phyloP scores from a whole-genome alignment of 2,329 filamentous ascomycete species.

The Epichloe uncinata region DNA sequence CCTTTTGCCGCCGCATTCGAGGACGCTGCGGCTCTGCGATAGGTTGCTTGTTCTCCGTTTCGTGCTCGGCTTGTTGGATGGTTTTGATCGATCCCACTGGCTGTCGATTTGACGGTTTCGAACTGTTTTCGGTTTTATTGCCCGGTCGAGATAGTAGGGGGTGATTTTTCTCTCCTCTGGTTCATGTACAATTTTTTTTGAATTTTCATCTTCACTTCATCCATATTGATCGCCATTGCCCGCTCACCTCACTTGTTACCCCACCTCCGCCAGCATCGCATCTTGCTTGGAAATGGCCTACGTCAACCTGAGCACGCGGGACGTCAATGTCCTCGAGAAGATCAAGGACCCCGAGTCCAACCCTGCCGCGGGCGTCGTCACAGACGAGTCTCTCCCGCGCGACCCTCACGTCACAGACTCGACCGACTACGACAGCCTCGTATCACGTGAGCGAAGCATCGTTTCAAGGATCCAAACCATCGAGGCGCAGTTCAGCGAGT shows the following conservation, averaged over 20 bases:
- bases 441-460: constrained; percentile 37
- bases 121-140: no score
- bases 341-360: constrained; percentile 55
- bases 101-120: no score
- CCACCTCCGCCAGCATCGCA: neutral
- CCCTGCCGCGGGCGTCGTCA: constrained; percentile 37
- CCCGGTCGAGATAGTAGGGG: no score
- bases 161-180: no score
- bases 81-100: no score
- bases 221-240: neutral
- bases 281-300: constrained; percentile 25
- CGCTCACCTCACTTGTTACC: neutral
- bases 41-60: no score
- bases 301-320: constrained; percentile 39
- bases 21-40: no score
- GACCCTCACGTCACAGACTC: constrained; percentile 43
- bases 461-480: constrained; percentile 40
- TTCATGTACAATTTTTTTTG: no score
- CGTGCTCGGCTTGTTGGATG: no score
- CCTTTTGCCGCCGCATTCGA: no score
- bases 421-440: constrained; percentile 36
- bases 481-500: constrained; percentile 37
- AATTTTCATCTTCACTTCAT: no score
- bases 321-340: constrained; percentile 50
- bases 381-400: constrained; percentile 40